A percentile compares a stretch with the other conserved stretches of the same genome.
phyloP scores from a whole-genome alignment of 768 basidiomycete genomes.

The Tulasnella sp. region DNA sequence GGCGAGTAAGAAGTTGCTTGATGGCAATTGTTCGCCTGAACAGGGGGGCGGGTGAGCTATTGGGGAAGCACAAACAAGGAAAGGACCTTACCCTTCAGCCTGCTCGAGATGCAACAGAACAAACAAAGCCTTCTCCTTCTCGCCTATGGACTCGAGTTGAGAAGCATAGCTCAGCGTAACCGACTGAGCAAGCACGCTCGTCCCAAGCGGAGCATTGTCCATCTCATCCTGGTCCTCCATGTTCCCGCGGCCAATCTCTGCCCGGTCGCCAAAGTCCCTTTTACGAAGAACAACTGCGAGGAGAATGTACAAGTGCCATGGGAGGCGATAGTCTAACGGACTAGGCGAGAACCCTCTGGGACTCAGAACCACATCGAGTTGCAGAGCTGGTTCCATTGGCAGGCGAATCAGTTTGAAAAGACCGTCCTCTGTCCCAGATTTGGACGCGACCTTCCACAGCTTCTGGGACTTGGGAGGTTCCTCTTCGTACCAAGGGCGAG shows the following conservation, averaged over 20 bases:
- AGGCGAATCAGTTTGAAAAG: conserved; percentile 74
- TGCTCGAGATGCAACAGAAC: conserved; percentile 83
- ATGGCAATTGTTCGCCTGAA: conserved; percentile 71
- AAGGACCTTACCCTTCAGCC: conserved; percentile 49
- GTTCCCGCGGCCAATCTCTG: background rate
- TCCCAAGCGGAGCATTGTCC: conserved; percentile 32
- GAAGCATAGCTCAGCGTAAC: conserved; percentile 76
- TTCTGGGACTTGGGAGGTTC: background rate
- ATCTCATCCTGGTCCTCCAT: conserved; percentile 28
- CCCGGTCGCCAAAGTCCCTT: conserved; percentile 80
- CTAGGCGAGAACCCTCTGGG: conserved; percentile 66
- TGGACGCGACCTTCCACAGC: background rate
- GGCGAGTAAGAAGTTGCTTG: conserved; percentile 62
- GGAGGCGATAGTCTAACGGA: conserved; percentile 67
- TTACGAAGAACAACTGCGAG: conserved; percentile 71
- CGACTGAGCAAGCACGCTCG: conserved; percentile 72
- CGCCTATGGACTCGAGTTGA: conserved; percentile 69
- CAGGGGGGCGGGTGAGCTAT: background rate
- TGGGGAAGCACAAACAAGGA: too few relatives aligned
- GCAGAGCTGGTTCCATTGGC: conserved; percentile 55
- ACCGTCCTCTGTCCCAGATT: conserved; percentile 38
- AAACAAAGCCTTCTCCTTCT: conserved; percentile 79
- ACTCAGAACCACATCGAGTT: conserved; percentile 50
- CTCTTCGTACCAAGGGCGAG: conserved; percentile 43
- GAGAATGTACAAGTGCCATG: conserved; percentile 89